Evolutionary conservation across 179 eudicot genomes (phyloP).

Genomic region (Camellia oleifera): DNA sequence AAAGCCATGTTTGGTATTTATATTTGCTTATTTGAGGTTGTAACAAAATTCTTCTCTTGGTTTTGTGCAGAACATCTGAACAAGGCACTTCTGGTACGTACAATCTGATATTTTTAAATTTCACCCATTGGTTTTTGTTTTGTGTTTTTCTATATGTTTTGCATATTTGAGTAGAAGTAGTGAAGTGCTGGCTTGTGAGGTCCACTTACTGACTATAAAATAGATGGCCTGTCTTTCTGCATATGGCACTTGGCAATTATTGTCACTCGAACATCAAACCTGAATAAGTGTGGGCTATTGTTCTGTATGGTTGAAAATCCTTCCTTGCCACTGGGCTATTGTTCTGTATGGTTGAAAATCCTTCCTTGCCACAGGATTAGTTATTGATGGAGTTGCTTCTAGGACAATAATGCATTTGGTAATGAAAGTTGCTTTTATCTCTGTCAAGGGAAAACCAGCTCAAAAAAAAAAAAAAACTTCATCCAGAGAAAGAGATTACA

Average conservation of each 20-base stretch:
- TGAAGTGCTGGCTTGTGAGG: not conserved
- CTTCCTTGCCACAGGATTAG: not conserved
- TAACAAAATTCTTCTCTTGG: slow-evolving; percentile 18
- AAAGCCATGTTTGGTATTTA: slow-evolving; percentile 3
- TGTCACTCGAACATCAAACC: not conserved
- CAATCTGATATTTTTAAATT: not conserved
- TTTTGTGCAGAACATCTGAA: slow-evolving; percentile 75
- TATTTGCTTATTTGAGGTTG: not conserved
- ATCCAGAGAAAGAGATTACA: too few species aligned
- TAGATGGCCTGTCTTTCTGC: not conserved
- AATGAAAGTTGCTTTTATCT: too few species aligned
- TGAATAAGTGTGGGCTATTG: not conserved
- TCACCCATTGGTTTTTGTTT: not conserved
- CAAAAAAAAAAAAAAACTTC: too few species aligned
- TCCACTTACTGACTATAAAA: not conserved
- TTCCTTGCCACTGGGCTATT: not conserved
- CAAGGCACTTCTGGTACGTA: slow-evolving; percentile 82
- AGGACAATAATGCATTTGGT: too few species aligned
- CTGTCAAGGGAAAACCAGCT: too few species aligned
- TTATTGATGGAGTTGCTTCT: too few species aligned
- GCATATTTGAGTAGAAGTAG: not conserved
- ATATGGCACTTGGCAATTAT: not conserved
- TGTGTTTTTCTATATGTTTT: slow-evolving; percentile 4
- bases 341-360: not conserved
- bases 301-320: not conserved